These are phyloP conservation scores for Grifola frondosa DNA, from an alignment of 1,284 basidiomycete genomes.

Conservation along the genomic window DNA sequence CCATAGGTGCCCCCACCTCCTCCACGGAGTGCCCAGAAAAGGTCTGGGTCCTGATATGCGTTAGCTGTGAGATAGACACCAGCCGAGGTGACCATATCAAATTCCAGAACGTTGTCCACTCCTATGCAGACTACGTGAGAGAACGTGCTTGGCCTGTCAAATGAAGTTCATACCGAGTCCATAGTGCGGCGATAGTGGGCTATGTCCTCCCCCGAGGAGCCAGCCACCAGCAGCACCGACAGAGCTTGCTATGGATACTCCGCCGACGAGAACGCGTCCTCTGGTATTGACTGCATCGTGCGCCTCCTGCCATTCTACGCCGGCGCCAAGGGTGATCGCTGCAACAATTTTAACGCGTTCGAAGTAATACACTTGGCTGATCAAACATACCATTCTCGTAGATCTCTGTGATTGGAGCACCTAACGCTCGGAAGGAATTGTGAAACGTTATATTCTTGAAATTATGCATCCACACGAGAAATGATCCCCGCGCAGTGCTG, in stretches of 20 bases:
- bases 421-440: conserved; percentile 21
- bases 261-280: conserved; percentile 23
- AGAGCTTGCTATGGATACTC: conserved; percentile 36
- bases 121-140: conserved; percentile 24
- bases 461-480: conserved; percentile 26
- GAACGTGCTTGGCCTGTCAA: neutral
- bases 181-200: conserved; percentile 38
- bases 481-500: conserved; percentile 21
- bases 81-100: conserved; percentile 38
- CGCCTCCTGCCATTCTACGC: conserved; percentile 46
- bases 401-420: conserved; percentile 14
- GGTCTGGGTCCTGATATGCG: conserved; percentile 34
- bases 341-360: conserved; percentile 1
- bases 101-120: conserved; percentile 44
- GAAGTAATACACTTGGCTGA: too few species aligned
- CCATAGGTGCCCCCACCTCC: conserved; percentile 48
- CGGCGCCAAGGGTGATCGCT: conserved; percentile 43
- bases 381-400: conserved; percentile 16
- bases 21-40: conserved; percentile 54
- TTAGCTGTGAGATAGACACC: conserved; percentile 38
- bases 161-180: conserved; percentile 38
- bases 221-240: conserved; percentile 38
- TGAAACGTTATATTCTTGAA: conserved; percentile 25
- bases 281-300: conserved; percentile 35
- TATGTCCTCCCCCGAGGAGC: conserved; percentile 45